A percentile compares a stretch with the other conserved stretches of the same genome.
Evolutionary conservation across 169 alveolate genomes (phyloP).

Genomic region (Theileria parva): DNA sequence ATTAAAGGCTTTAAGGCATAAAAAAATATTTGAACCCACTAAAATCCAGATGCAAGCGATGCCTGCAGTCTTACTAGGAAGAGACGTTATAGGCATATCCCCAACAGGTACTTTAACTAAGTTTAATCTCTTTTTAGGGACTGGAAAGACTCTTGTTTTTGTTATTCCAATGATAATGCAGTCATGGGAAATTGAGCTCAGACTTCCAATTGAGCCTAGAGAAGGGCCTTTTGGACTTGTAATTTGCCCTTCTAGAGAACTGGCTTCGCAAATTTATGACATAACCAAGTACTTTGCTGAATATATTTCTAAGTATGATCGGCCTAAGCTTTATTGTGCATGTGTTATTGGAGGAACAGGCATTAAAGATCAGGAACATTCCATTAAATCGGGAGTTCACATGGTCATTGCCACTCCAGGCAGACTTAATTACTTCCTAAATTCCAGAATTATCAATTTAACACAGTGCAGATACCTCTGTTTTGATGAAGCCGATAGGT

Average conservation of each 20-base stretch:
- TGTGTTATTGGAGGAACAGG: constrained; percentile 85
- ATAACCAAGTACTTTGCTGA: constrained; percentile 75
- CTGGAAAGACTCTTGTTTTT: constrained; percentile 92
- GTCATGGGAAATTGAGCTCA: constrained; percentile 83
- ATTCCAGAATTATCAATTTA: constrained; percentile 83
- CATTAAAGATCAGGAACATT: constrained; percentile 65
- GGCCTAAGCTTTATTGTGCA: constrained; percentile 71
- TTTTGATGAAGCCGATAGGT: constrained; percentile 97
- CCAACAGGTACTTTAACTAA: constrained; percentile 76
- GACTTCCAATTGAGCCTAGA: constrained; percentile 72
- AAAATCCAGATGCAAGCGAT: constrained; percentile 92
- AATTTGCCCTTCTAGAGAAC: constrained; percentile 92
- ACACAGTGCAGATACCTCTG: constrained; percentile 88
- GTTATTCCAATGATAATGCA: constrained; percentile 88
- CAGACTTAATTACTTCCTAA: constrained; percentile 91
- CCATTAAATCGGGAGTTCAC: constrained; percentile 87
- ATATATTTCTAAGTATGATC: constrained; percentile 66
- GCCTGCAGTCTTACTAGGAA: constrained; percentile 84
- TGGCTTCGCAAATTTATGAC: constrained; percentile 89
- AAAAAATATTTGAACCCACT: constrained; percentile 88
- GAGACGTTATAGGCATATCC: constrained; percentile 92
- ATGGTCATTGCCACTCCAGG: constrained; percentile 98
- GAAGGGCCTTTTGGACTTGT: constrained; percentile 92
- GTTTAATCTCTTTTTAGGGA: constrained; percentile 32
- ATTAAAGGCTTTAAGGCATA: constrained; percentile 80